Evolutionary conservation across 2,329 filamentous ascomycete species (phyloP).

Genomic region (Aspergillus fructus): DNA sequence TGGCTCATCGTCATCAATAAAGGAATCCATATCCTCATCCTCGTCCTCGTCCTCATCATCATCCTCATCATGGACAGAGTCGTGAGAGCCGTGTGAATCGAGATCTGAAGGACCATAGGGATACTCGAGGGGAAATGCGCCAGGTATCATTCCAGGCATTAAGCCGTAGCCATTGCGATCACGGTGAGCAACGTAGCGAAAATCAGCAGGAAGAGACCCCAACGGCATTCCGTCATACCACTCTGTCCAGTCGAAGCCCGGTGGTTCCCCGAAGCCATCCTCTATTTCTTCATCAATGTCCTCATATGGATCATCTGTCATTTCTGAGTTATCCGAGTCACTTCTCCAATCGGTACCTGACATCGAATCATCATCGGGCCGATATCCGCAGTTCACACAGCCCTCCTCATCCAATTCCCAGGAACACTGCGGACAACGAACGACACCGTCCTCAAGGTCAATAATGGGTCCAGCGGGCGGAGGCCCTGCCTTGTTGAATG

Average conservation of each 20-base stretch:
- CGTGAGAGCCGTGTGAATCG: neutral
- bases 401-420: constrained; percentile 60
- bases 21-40: constrained; percentile 34
- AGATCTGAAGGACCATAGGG: neutral
- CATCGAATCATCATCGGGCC: constrained; percentile 44
- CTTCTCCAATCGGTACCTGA: constrained; percentile 44
- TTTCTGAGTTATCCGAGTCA: constrained; percentile 45
- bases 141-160: neutral
- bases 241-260: constrained; percentile 23
- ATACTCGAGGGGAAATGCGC: neutral
- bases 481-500: constrained; percentile 44
- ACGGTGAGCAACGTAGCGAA: constrained; percentile 10
- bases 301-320: constrained; percentile 33
- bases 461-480: constrained; percentile 44
- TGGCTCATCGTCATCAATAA: constrained; percentile 34
- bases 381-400: constrained; percentile 58
- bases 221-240: constrained; percentile 13
- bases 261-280: constrained; percentile 31
- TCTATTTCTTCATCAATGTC: constrained; percentile 24
- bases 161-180: neutral
- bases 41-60: constrained; percentile 27
- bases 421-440: constrained; percentile 62
- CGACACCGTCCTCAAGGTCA: constrained; percentile 60
- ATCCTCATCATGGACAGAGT: constrained; percentile 1
- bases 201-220: constrained; percentile 14